phyloP scores from a whole-genome alignment of 192 early-diverging fungal species.

The Coemansia umbellata region DNA sequence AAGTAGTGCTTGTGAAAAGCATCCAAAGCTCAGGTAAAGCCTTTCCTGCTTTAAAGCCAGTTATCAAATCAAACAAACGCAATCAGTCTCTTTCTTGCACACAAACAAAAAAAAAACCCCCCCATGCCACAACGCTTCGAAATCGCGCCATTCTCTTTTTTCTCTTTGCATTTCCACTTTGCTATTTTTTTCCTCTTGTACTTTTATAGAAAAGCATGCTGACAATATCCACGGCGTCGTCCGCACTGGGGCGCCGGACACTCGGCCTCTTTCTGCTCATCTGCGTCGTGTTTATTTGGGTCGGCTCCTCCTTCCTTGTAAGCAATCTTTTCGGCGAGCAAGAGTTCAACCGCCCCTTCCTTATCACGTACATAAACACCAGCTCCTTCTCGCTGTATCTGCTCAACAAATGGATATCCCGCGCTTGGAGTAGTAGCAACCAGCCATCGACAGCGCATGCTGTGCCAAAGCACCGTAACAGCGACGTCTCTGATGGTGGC shows the following conservation, averaged over 20 bases:
- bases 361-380: conserved; percentile 77
- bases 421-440: background rate
- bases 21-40: background rate
- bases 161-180: background rate
- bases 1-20: background rate
- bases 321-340: conserved; percentile 69
- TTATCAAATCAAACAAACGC: no score
- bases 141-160: background rate
- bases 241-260: conserved; percentile 43
- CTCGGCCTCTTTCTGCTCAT: conserved; percentile 63
- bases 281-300: conserved; percentile 76
- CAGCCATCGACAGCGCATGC: background rate
- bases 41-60: background rate
- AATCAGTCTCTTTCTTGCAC: background rate
- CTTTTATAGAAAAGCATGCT: background rate
- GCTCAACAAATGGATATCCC: conserved; percentile 16
- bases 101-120: no score
- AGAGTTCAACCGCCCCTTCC: conserved; percentile 69
- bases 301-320: conserved; percentile 71
- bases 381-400: conserved; percentile 73
- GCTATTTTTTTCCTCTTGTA: background rate
- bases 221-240: background rate
- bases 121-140: no score
- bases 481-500: conserved; percentile 11
- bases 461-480: conserved; percentile 23